These are phyloP conservation scores for Tylopilus sp. DNA, from an alignment of 768 basidiomycete genomes.

Conservation along the genomic window DNA sequence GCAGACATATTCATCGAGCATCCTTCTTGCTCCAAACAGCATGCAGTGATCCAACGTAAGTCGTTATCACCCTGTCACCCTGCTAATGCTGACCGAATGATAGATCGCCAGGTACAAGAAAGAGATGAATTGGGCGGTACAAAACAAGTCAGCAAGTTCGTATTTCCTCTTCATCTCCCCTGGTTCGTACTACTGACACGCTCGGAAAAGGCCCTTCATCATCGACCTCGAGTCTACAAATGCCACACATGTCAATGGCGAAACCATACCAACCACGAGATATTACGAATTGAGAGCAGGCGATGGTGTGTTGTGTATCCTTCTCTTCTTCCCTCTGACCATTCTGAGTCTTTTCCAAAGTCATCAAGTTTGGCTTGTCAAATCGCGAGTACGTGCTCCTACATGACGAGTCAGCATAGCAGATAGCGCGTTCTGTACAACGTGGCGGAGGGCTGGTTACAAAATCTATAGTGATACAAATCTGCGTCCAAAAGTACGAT, in stretches of 20 bases:
- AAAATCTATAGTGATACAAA: neutral
- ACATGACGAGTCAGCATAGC: conserved; percentile 65
- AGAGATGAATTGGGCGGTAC: conserved; percentile 83
- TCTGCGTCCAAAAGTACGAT: neutral
- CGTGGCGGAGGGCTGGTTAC: neutral
- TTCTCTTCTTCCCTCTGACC: neutral
- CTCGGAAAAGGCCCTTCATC: conserved; percentile 79
- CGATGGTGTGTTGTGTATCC: conserved; percentile 57
- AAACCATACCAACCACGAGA: conserved; percentile 77
- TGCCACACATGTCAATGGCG: conserved; percentile 87
- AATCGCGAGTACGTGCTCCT: conserved; percentile 81
- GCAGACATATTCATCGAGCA: conserved; percentile 89
- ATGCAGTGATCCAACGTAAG: conserved; percentile 92
- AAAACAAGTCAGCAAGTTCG: conserved; percentile 83
- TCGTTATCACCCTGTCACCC: neutral
- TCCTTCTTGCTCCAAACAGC: conserved; percentile 97
- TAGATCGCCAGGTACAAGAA: conserved; percentile 80
- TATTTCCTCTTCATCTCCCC: conserved; percentile 13
- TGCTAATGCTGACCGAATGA: conserved; percentile 5
- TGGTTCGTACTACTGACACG: conserved; percentile 3
- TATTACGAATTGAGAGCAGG: conserved; percentile 80
- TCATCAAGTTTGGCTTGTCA: conserved; percentile 83
- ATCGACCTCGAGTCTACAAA: conserved; percentile 99
- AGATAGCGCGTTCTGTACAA: neutral
- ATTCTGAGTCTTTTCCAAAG: conserved; percentile 36